Base-by-base conservation (phyloP, 257 asterid genomes). In the Craterostigma plantagineum region DNA sequence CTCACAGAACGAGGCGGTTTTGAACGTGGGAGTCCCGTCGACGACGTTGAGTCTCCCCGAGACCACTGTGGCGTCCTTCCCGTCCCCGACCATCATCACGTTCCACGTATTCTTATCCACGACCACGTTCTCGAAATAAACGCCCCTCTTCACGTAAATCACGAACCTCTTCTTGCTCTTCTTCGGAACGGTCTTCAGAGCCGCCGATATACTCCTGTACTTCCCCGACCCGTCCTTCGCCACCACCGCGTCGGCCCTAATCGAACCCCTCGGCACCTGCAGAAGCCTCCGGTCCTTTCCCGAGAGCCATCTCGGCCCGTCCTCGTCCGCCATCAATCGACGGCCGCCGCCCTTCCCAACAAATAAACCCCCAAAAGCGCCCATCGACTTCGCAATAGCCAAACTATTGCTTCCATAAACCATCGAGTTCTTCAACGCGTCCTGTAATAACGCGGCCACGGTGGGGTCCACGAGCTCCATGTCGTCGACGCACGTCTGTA, bases 391-490 rank as follows among this genome's bases (percentile, higher is more conserved):
- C 4, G 74, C 9, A 23, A 84, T 54, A 0, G 96, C 83, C 14
- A 84, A 65, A 52, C 90, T 66, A 34, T 84, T 84, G 60, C 96
- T 84, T 0, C 79, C 72, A 55, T 59, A 72, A 63, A 64, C 65
- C 0, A 58, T 63, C 0, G 90, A 68, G 42, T 74, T 81, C 60
- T 65, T 72, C 12, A 84, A 55, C 11, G 39, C 42, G 0, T 60
- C 62, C 0, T 8, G 45, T 6, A 40, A 56, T 1, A 59, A 12
- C 5, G 0, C 41, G 4, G 43, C 43, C 50, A 64, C 30, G 30
- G 30, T 6, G 30, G 30, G 30, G 30, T 23, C 30, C 30, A 23
- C 30, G 30, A 23, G 43, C 4, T 52, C 63, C 13, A 84, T 18
- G 1, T 69, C 83, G 16, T 77, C 93, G 0, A 77, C 38, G 67